phyloP scores from a whole-genome alignment of 371 early-diverging fungal species.

The Mucor racemosus region DNA sequence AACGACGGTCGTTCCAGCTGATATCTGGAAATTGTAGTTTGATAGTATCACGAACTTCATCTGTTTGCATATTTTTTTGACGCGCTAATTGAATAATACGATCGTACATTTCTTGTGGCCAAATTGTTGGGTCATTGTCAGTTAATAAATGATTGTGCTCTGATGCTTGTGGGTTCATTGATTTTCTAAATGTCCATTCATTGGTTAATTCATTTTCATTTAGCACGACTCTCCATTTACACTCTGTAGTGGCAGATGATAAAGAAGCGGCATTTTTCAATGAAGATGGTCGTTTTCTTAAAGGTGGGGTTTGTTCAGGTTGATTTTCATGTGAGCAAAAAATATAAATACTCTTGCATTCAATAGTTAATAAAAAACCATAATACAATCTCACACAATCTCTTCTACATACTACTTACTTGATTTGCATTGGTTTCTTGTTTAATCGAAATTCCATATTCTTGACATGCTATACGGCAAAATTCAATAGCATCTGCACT shows the following conservation, averaged over 20 bases:
- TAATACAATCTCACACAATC: too few species aligned
- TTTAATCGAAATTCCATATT: slow-evolving; percentile 47
- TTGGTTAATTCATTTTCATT: slow-evolving; percentile 49
- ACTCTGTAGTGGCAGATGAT: slow-evolving; percentile 39
- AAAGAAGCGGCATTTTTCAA: slow-evolving; percentile 38
- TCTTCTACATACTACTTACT: slow-evolving; percentile 27
- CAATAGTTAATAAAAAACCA: neutral
- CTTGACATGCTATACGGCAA: slow-evolving; percentile 40
- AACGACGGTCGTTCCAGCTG: slow-evolving; percentile 65
- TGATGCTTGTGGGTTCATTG: slow-evolving; percentile 58
- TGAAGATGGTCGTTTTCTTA: slow-evolving; percentile 45
- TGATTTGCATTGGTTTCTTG: slow-evolving; percentile 44
- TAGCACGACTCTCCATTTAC: slow-evolving; percentile 62
- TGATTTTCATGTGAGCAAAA: slow-evolving; percentile 58
- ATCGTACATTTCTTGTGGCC: slow-evolving; percentile 49
- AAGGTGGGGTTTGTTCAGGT: slow-evolving; percentile 43
- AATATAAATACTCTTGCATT: slow-evolving; percentile 56
- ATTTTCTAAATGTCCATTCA: slow-evolving; percentile 58
- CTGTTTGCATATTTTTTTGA: slow-evolving; percentile 31
- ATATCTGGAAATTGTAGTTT: slow-evolving; percentile 60
- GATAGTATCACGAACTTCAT: slow-evolving; percentile 51
- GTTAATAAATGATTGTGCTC: slow-evolving; percentile 63
- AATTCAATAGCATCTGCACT: slow-evolving; percentile 41
- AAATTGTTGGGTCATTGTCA: slow-evolving; percentile 27
- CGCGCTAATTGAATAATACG: slow-evolving; percentile 47